Percentiles rank a stretch among this genome's conserved stretches.
Conservation (phyloP, 805 yeast genomes). For the Kluyveromyces siamensis region DNA sequence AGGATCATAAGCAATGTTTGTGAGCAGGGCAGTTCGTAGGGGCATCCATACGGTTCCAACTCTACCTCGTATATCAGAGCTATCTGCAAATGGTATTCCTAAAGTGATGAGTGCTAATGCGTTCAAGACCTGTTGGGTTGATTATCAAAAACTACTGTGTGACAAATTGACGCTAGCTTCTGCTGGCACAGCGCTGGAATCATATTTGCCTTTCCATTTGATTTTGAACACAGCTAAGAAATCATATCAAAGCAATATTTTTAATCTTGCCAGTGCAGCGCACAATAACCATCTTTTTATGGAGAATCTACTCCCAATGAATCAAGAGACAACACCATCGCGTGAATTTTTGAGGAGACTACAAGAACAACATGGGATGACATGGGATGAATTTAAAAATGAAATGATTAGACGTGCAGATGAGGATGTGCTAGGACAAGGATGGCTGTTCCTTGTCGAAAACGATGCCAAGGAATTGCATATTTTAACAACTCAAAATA, state of each 20-base stretch:
- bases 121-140: slow-evolving; percentile 67
- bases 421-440: slow-evolving; percentile 42
- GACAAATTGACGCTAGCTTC: slow-evolving; percentile 55
- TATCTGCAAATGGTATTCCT: slow-evolving; percentile 21
- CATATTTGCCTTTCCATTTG: slow-evolving; percentile 65
- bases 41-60: slow-evolving; percentile 27
- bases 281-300: slow-evolving; percentile 89
- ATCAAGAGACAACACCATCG: slow-evolving; percentile 26
- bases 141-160: slow-evolving; percentile 62
- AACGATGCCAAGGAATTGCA: slow-evolving; percentile 48
- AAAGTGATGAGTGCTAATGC: slow-evolving; percentile 36
- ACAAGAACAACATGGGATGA: slow-evolving; percentile 20
- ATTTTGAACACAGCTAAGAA: slow-evolving; percentile 57
- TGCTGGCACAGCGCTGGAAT: slow-evolving; percentile 71
- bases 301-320: slow-evolving; percentile 37
- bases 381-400: slow-evolving; percentile 42
- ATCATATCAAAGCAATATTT: slow-evolving; percentile 54
- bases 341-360: slow-evolving; percentile 30
- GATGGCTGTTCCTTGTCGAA: slow-evolving; percentile 72
- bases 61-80: slow-evolving; percentile 11
- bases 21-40: slow-evolving; percentile 15
- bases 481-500: slow-evolving; percentile 51
- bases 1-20: slow-evolving; percentile 8
- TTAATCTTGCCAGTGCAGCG: slow-evolving; percentile 83
- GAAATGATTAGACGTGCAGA: slow-evolving; percentile 44